Evolutionary conservation across 345 rosid genomes (phyloP), one percentile per base, ranked within the genome.

Genomic region (Moringa oleifera): DNA sequence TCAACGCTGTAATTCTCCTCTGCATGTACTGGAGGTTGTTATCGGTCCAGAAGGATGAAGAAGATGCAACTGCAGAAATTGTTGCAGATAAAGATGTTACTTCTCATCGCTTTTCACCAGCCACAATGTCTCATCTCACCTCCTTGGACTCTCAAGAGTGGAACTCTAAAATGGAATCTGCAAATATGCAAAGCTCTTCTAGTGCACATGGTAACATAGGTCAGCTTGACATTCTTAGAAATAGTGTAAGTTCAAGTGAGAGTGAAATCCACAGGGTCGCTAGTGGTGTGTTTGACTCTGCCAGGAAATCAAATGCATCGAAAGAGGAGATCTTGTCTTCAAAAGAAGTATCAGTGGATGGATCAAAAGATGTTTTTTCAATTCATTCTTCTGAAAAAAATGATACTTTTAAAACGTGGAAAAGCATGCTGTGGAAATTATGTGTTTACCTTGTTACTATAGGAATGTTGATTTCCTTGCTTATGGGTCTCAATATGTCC

Each of bases 401-500:
- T 23, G 82, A 70, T 51, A 68, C 21, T n/a, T n/a, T n/a, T 4
- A 22, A 56, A 22, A 20, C 67, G 65, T 80, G 88, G 95, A 87
- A 79, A 75, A 72, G 76, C 59, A 58, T 57, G 20, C 21, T 81
- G 10, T 81, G 88, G 96, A 89, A 87, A 61, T 58, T 77, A 2
- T 65, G 87, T 72, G 91, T 89, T 53, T 87, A 87, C 63, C 58
- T 83, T 18, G 77, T 84, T 24, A 85, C 93, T 0, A 0, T 85
- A 4, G 95, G 95, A 9, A 84, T 89, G 96, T 20, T 92, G 54
- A 57, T 83, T 61, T 79, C 92, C 62, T 51, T 92, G 69, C 75
- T 89, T 41, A 51, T 78, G 72, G 98, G 96, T 57, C 78, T 85
- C 49, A 80, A 89, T 70, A 87, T 92, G 98, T 89, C 96, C 0